These are phyloP conservation scores for Metarhizium humberi DNA, from an alignment of 2,329 filamentous ascomycete species.

Conservation along the genomic window DNA sequence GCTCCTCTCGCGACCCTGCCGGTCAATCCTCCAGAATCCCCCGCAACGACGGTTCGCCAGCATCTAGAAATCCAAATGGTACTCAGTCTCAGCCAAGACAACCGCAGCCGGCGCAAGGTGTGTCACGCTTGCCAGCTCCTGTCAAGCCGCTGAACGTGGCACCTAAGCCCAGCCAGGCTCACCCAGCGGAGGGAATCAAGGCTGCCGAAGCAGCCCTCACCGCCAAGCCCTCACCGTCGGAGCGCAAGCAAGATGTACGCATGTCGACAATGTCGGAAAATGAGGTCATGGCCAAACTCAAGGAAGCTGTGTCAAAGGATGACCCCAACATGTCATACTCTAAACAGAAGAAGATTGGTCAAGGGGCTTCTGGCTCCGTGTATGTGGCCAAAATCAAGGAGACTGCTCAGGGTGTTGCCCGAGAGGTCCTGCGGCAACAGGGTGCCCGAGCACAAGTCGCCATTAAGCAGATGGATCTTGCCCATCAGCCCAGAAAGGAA, in stretches of 20 bases:
- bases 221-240: conserved; percentile 62
- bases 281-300: conserved; percentile 93
- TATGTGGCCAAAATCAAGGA: conserved; percentile 96
- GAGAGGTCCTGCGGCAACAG: conserved; percentile 68
- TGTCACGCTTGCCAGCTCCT: conserved; percentile 45
- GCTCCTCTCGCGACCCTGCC: conserved; percentile 32
- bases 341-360: conserved; percentile 99
- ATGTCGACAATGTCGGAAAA: conserved; percentile 98
- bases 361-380: conserved; percentile 94
- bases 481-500: conserved; percentile 94
- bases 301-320: conserved; percentile 90
- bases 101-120: conserved; percentile 34
- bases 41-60: conserved; percentile 36
- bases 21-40: conserved; percentile 34
- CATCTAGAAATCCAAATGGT: conserved; percentile 50
- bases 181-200: conserved; percentile 62
- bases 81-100: conserved; percentile 38
- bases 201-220: conserved; percentile 84
- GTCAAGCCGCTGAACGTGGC: conserved; percentile 76
- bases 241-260: conserved; percentile 83
- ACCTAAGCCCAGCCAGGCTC: conserved; percentile 46
- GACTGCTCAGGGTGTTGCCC: conserved; percentile 74
- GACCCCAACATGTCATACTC: conserved; percentile 93
- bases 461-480: conserved; percentile 99
- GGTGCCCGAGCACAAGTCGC: conserved; percentile 82